A percentile compares a stretch with the other conserved stretches of the same genome.
phyloP scores from a whole-genome alignment of 495 filamentous ascomycete genomes.

The Immersiella caudata region DNA sequence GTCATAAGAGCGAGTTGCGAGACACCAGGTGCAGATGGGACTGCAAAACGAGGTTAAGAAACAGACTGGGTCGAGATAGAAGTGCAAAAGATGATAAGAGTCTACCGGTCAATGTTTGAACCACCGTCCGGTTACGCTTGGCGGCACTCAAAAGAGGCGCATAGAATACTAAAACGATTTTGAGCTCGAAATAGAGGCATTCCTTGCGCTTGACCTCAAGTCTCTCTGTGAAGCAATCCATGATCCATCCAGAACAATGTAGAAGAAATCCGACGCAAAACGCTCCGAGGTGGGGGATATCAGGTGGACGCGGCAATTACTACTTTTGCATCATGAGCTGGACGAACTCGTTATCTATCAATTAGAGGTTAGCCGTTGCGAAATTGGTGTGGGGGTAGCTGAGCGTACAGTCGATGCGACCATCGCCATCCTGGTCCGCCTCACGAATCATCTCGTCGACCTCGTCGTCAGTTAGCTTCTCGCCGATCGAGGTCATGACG shows the following conservation, averaged over 20 bases:
- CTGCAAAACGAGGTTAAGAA: not conserved
- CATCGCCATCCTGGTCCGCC: conserved; percentile 98
- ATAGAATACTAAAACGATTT: conserved; percentile 15
- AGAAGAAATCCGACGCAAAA: conserved; percentile 29
- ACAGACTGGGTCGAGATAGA: not conserved
- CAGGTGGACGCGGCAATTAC: conserved; percentile 24
- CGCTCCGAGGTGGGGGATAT: conserved; percentile 17
- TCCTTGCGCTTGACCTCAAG: conserved; percentile 27
- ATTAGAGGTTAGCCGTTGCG: conserved; percentile 37
- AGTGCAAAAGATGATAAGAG: not conserved
- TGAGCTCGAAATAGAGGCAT: conserved; percentile 18
- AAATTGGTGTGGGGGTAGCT: not conserved
- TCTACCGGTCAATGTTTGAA: not conserved
- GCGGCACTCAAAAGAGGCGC: not conserved
- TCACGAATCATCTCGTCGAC: conserved; percentile 99
- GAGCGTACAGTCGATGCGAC: conserved; percentile 84
- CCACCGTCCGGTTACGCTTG: not conserved
- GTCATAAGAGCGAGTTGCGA: no score
- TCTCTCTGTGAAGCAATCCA: conserved; percentile 15
- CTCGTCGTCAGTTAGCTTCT: conserved; percentile 99
- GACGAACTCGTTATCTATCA: conserved; percentile 96
- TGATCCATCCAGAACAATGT: conserved; percentile 30
- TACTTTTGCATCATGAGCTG: conserved; percentile 99
- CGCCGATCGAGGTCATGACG: conserved; percentile 99
- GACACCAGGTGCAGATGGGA: not conserved